phyloP scores from a whole-genome alignment of 495 filamentous ascomycete species.

The Neurospora sp. region DNA sequence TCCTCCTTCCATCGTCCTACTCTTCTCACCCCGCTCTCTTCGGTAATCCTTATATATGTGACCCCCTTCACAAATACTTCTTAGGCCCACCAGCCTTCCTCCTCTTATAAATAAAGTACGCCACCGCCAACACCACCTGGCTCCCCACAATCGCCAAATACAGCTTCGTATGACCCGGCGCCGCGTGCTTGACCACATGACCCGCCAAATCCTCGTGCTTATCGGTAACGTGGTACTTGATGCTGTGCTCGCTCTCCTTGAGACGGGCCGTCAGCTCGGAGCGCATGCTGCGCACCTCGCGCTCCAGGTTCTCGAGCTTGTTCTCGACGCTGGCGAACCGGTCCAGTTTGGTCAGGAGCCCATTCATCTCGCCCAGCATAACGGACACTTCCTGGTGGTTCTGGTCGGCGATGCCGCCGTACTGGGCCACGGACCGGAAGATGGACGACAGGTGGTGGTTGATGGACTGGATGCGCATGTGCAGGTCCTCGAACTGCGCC shows the following conservation, averaged over 20 bases:
- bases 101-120: constrained; percentile 75
- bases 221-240: constrained; percentile 63
- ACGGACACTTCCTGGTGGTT: constrained; percentile 46
- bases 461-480: constrained; percentile 67
- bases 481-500: constrained; percentile 70
- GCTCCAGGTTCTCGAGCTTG: constrained; percentile 53
- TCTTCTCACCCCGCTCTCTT: neutral
- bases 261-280: constrained; percentile 34
- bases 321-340: constrained; percentile 28
- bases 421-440: constrained; percentile 49
- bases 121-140: constrained; percentile 58
- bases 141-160: constrained; percentile 65
- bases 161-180: constrained; percentile 61
- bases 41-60: no score
- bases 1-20: neutral
- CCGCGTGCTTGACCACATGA: constrained; percentile 41
- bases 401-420: constrained; percentile 42
- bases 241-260: constrained; percentile 61
- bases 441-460: constrained; percentile 63
- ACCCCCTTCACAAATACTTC: constrained; percentile 65
- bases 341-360: constrained; percentile 29
- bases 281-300: constrained; percentile 50
- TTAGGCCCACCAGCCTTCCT: constrained; percentile 64
- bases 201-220: constrained; percentile 60
- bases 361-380: constrained; percentile 31